Percentiles rank a stretch among this genome's conserved stretches.
phyloP scores from a whole-genome alignment of 2,329 filamentous ascomycete species.

The Pseudocercospora pini-densiflorae region DNA sequence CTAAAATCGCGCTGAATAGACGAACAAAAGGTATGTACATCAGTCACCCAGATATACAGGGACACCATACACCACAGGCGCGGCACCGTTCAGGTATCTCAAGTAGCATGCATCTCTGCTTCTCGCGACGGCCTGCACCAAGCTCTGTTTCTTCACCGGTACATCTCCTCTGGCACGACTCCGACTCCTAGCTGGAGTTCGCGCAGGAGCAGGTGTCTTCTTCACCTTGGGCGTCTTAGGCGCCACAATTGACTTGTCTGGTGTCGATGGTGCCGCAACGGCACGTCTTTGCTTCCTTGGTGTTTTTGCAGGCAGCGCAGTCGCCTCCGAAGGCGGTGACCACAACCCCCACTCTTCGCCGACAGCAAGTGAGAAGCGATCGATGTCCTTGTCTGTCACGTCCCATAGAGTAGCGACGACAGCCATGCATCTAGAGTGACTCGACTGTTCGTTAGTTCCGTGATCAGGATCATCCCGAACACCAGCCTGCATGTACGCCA shows the following conservation, averaged over 20 bases:
- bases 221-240: constrained; percentile 41
- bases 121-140: constrained; percentile 80
- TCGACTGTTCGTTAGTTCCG: not conserved
- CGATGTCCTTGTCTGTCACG: constrained; percentile 96
- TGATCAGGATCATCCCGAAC: constrained; percentile 41
- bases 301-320: constrained; percentile 33
- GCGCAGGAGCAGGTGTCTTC: constrained; percentile 38
- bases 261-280: constrained; percentile 33
- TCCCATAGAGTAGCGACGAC: constrained; percentile 96
- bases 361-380: constrained; percentile 79
- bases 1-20: too few species aligned
- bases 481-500: constrained; percentile 90
- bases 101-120: constrained; percentile 82
- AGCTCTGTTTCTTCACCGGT: constrained; percentile 48
- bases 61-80: constrained; percentile 92
- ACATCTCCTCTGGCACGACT: constrained; percentile 29
- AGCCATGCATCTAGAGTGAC: constrained; percentile 57
- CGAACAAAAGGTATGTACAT: not conserved
- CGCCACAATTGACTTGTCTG: constrained; percentile 37
- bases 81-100: constrained; percentile 89
- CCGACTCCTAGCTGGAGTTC: constrained; percentile 35
- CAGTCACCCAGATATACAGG: constrained; percentile 73
- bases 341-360: constrained; percentile 86
- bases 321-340: constrained; percentile 35
- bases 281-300: constrained; percentile 31